Base-by-base conservation (phyloP, 768 basidiomycete species). In the Galerina marginata region DNA sequence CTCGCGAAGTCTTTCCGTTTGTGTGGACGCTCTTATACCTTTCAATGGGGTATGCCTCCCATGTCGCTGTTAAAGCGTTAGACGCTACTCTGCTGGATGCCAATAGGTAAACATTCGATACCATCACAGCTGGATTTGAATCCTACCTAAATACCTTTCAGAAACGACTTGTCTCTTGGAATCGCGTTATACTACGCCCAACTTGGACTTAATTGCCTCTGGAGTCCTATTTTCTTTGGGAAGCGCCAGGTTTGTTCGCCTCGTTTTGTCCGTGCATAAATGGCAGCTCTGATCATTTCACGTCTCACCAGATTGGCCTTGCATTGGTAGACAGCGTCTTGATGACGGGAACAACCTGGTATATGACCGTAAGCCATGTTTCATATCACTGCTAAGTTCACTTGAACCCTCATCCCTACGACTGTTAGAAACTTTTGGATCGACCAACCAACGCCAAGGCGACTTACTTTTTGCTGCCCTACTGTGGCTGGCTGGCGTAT, bases 191-290 rank as follows among this genome's bases (percentile, higher is more conserved):
- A 91, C 72, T 89, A 86, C 67, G 75, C 77, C 9, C 88, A 89
- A 64, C 71, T 90, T 15, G 83, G 75, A 0, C 65, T 88, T 44
- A 90, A 89, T 72, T 71, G 82, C 50, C 62, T 80, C 9, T 90
- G 88, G 88, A 82, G 79, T n/a, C 86, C 87, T 6, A 67, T 89
- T 20, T 89, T 89, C 78, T 90, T 90, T 64, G 80, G 76, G 38
- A 71, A 71, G 25, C 83, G 81, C 61, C 69, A 77, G 67, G 85
- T 81, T 60, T 38, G 74, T 64, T 7, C 14, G 45, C 59, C 25
- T 36, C 15, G 25, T 26, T 26, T 46, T 20, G 20, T 20, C 20
- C 20, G 20, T 20, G 20, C 20, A 20, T 11, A 3, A 16, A 42
- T 11, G 10, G 42, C 25, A 44, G 33, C 6, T 36, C 3, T 11